Conservation (phyloP, 345 rosid species). For the Passiflora organensis region DNA sequence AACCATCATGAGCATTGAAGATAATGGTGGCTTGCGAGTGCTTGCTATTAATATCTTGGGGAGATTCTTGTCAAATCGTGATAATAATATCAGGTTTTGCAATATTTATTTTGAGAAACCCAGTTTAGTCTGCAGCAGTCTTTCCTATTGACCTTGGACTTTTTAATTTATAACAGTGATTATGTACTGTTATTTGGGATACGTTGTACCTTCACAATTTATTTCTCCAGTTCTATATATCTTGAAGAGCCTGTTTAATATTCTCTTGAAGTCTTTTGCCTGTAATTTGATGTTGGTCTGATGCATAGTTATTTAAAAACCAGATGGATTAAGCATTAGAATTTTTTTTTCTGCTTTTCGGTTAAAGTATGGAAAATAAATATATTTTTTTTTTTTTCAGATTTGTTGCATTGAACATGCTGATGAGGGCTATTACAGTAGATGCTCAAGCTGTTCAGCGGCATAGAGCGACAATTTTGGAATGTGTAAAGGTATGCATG, state of each 20-base stretch:
- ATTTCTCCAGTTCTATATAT: neutral
- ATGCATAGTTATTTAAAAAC: neutral
- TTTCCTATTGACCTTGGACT: neutral
- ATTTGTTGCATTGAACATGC: slow-evolving; percentile 95
- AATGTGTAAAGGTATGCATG: slow-evolving; percentile 87
- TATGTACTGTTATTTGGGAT: neutral
- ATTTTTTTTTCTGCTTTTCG: neutral
- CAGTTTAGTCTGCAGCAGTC: neutral
- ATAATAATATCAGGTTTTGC: slow-evolving; percentile 90
- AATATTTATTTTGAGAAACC: neutral
- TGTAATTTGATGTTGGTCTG: too few relatives aligned
- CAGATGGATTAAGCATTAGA: neutral
- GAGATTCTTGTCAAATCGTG: slow-evolving; percentile 95
- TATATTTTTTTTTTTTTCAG: slow-evolving; percentile 35
- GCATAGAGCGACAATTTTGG: slow-evolving; percentile 90
- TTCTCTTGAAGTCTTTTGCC: too few relatives aligned
- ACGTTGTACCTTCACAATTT: neutral
- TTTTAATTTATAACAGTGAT: neutral
- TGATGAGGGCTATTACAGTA: slow-evolving; percentile 84
- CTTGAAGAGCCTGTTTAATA: too few relatives aligned
- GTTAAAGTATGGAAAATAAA: neutral
- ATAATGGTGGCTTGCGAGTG: slow-evolving; percentile 90
- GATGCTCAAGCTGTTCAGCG: slow-evolving; percentile 97
- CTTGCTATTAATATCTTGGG: slow-evolving; percentile 98
- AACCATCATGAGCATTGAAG: slow-evolving; percentile 97